Percentiles rank a stretch among this genome's conserved stretches.
Evolutionary conservation across 116 monocot species (phyloP).

Genomic region (Dioscorea cayenensis): DNA sequence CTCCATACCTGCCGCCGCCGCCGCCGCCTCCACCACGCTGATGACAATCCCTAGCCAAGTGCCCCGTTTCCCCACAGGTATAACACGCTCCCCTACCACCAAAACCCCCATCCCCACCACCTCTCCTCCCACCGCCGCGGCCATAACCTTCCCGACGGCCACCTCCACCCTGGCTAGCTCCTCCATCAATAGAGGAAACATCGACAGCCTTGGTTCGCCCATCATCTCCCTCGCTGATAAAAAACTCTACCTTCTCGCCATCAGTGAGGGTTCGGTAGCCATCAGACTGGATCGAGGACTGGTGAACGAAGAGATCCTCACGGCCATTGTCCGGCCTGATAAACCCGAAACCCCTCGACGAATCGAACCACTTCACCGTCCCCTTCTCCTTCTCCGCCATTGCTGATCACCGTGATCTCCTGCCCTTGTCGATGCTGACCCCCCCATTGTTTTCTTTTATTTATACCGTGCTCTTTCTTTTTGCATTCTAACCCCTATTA

Average conservation of each 20-base stretch:
- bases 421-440: neutral
- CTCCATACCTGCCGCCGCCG: neutral
- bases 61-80: slow-evolving; percentile 7
- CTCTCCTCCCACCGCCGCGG: neutral
- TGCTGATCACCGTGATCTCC: neutral
- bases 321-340: slow-evolving; percentile 16
- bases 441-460: neutral
- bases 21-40: neutral
- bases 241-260: slow-evolving; percentile 15
- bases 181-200: slow-evolving; percentile 9
- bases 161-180: neutral
- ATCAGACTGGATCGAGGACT: slow-evolving; percentile 18
- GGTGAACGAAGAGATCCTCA: slow-evolving; percentile 22
- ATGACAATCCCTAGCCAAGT: slow-evolving; percentile 11
- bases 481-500: too few relatives aligned
- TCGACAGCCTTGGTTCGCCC: slow-evolving; percentile 21
- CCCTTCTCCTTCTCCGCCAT: slow-evolving; percentile 6
- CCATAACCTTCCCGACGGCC: neutral
- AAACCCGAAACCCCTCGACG: slow-evolving; percentile 17
- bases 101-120: neutral
- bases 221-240: slow-evolving; percentile 12
- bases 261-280: slow-evolving; percentile 13
- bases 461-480: too few relatives aligned
- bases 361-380: slow-evolving; percentile 23
- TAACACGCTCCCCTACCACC: neutral